phyloP scores from a whole-genome alignment of 306 rosid species.

The Nissolia schottii region DNA sequence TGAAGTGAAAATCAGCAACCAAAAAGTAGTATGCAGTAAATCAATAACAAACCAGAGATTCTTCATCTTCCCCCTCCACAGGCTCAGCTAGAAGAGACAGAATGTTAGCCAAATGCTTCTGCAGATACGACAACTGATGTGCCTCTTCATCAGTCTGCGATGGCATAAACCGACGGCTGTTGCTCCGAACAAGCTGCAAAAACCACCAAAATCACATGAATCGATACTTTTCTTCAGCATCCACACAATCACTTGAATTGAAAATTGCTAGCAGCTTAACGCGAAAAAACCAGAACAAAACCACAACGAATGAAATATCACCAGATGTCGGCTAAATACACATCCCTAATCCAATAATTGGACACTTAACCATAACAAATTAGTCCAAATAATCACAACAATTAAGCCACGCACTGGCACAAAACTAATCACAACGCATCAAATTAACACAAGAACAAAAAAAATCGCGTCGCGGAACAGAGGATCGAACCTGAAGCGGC shows the following conservation, averaged over 20 bases:
- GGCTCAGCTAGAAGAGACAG: conserved; percentile 91
- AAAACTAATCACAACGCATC: neutral
- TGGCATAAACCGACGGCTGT: conserved; percentile 81
- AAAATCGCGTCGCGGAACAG: neutral
- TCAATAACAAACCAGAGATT: conserved; percentile 78
- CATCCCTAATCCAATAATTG: neutral
- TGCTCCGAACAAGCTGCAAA: conserved; percentile 98
- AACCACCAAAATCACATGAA: neutral
- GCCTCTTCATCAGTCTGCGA: conserved; percentile 96
- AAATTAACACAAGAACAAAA: neutral
- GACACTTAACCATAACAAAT: neutral
- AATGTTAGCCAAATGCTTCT: conserved; percentile 86
- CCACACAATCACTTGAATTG: conserved; percentile 3
- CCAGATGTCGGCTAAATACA: neutral
- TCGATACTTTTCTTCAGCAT: neutral
- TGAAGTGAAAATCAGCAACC: conserved; percentile 2
- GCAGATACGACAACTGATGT: conserved; percentile 91
- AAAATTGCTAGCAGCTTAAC: conserved; percentile 7
- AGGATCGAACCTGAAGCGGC: conserved; percentile 84
- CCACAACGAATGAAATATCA: neutral
- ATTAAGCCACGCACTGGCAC: conserved; percentile 14
- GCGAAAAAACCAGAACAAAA: neutral
- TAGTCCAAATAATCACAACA: neutral
- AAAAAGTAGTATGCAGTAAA: conserved; percentile 6
- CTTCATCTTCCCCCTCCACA: conserved; percentile 87